phyloP scores from a whole-genome alignment of 140 eudicot species.

The Ambrosia hybrid region DNA sequence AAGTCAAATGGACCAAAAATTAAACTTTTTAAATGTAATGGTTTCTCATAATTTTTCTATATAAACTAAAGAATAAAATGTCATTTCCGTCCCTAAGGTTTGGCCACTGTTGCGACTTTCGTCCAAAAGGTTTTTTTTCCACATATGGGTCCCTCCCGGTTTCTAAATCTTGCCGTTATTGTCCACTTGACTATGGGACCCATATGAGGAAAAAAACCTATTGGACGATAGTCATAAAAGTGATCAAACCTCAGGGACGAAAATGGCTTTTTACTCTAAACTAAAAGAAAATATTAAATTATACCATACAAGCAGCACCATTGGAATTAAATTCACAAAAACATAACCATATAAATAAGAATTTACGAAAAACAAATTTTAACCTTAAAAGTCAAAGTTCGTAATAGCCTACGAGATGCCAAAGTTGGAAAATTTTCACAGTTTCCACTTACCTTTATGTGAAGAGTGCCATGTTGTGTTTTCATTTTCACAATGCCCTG shows the following conservation, averaged over 20 bases:
- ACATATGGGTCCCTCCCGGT: no score
- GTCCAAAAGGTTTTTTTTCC: no score
- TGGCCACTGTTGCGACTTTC: no score
- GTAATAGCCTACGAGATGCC: neutral
- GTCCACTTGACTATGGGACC: no score
- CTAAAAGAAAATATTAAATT: neutral
- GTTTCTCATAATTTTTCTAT: constrained; percentile 2
- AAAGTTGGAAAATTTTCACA: constrained; percentile 13
- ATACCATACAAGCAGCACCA: neutral
- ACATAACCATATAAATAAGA: neutral
- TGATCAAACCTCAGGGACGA: no score
- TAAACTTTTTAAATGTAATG: neutral
- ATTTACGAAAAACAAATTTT: constrained; percentile 1
- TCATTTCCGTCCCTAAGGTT: no score
- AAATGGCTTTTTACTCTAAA: no score
- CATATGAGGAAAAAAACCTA: no score
- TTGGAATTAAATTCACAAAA: neutral
- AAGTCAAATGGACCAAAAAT: neutral
- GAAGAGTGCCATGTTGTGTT: constrained; percentile 66
- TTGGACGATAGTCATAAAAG: no score
- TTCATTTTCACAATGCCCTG: constrained; percentile 89
- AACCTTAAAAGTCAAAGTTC: constrained; percentile 8
- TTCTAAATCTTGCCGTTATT: no score
- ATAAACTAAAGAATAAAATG: neutral
- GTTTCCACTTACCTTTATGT: constrained; percentile 58